Evolutionary conservation across 1,284 basidiomycete species (phyloP).

Genomic region (Trichosporon faecale): DNA sequence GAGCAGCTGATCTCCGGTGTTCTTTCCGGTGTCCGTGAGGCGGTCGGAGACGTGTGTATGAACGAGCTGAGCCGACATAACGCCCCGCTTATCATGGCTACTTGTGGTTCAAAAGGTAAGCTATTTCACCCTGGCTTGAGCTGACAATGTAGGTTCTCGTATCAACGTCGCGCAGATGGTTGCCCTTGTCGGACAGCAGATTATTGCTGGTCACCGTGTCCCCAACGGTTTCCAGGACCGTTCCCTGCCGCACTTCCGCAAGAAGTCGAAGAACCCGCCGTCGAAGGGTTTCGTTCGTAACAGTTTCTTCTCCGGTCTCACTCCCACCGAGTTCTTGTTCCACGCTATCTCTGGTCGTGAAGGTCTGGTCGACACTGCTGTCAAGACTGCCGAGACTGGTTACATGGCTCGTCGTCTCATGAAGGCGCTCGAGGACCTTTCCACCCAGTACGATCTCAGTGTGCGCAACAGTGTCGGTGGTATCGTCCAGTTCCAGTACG

Average conservation of each 20-base stretch:
- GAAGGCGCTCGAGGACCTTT: conserved; percentile 98
- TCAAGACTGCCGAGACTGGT: conserved; percentile 99
- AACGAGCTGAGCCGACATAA: conserved; percentile 93
- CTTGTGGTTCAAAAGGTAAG: conserved; percentile 94
- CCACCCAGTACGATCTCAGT: conserved; percentile 94
- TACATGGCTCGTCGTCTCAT: conserved; percentile 99
- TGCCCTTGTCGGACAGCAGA: conserved; percentile 98
- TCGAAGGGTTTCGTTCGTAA: conserved; percentile 98
- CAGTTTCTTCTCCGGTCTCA: conserved; percentile 92
- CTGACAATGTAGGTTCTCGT: conserved; percentile 70
- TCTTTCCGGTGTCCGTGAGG: conserved; percentile 89
- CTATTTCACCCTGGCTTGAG: not conserved
- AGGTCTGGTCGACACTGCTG: conserved; percentile 97
- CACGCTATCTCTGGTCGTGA: conserved; percentile 99
- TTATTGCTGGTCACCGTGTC: conserved; percentile 96
- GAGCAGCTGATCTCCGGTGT: conserved; percentile 93
- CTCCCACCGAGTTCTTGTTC: conserved; percentile 95
- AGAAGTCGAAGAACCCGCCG: conserved; percentile 94
- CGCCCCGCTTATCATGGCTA: conserved; percentile 97
- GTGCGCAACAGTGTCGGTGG: conserved; percentile 93
- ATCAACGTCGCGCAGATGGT: conserved; percentile 99
- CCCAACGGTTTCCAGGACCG: conserved; percentile 99
- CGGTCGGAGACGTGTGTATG: conserved; percentile 98
- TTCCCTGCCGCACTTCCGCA: conserved; percentile 95
- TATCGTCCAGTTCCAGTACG: conserved; percentile 97